Evolutionary conservation across 2,329 filamentous ascomycete species (phyloP), one percentile per base, ranked within the genome.

Genomic region (Fusarium humuli): DNA sequence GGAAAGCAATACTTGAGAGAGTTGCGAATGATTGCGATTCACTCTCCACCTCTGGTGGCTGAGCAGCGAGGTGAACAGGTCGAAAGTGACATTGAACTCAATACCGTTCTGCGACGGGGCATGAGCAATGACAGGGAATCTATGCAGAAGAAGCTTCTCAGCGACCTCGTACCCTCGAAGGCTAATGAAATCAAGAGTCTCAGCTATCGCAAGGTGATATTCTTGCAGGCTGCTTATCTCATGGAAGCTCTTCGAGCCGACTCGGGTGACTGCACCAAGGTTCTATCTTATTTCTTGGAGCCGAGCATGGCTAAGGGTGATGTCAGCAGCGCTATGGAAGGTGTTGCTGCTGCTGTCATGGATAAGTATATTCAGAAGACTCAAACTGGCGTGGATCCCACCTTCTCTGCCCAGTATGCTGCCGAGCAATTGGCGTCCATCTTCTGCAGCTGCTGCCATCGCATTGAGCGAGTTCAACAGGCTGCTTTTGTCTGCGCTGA

Each of bases 81-180:
- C 12, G 96, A 99, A 79, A 98, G 94, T 78, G 96, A 98, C 71
- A 95, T 99, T 58, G 96, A 99, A 76, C 87, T 99, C 42, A 98
- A 99, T 76, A 97, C 94, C 1, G 92, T 98, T 20, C 85, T 99
- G 53, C 90, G 95, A 64, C 89, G 96, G 65, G 95, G 94, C 20
- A 93, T 94, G 84, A 93, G 90, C 69, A 88, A 90, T 8, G 92
- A 95, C 30, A 90, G 94, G 66, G 90, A 94, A 57, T 81, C 89
- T 3, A 88, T 92, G 67, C 94, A 97, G 77, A 98, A 97, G 83
- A 92, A 90, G 75, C 87, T 90, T 10, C 85, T 99, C 23, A 85
- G 86, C 6, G 87, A 89, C 66, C 86, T 96, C 47, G 84, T 99
- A 29, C 93, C 95, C 1, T 85, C 88, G 8, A 92, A 91, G 74